phyloP scores from a whole-genome alignment of 306 rosid species.

The Trichosanthes truncata region DNA sequence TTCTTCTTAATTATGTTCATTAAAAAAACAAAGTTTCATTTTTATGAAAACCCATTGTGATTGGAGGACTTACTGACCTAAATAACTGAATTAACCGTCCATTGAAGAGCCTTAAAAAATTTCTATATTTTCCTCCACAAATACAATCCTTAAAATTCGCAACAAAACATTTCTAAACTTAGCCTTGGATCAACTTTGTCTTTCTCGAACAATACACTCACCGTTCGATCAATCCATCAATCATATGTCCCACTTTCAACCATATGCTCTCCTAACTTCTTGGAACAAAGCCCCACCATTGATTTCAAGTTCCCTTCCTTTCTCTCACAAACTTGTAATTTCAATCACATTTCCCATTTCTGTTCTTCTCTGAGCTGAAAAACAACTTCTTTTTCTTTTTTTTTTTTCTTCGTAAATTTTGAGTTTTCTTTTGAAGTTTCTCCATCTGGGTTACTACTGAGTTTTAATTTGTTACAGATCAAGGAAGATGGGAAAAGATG shows the following conservation, averaged over 20 bases:
- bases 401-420: not conserved
- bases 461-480: not conserved
- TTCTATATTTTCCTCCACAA: slow-evolving; percentile 18
- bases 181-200: slow-evolving; percentile 29
- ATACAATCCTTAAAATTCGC: slow-evolving; percentile 36
- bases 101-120: not conserved
- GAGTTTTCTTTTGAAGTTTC: not conserved
- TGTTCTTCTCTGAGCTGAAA: not conserved
- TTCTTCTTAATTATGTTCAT: not conserved
- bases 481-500: not conserved
- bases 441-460: slow-evolving; percentile 1
- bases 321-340: not conserved
- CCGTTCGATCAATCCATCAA: not conserved
- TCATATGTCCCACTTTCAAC: not conserved
- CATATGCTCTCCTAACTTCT: not conserved
- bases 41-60: not conserved
- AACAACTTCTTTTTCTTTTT: not conserved
- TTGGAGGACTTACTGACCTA: not conserved
- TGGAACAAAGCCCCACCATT: not conserved
- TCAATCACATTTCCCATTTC: not conserved
- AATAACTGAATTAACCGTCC: not conserved
- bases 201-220: slow-evolving; percentile 16
- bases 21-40: too few species aligned
- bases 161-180: slow-evolving; percentile 11
- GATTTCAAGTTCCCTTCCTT: not conserved